phyloP scores from a whole-genome alignment of 305 asterid species.

The Fraxinus floribunda region DNA sequence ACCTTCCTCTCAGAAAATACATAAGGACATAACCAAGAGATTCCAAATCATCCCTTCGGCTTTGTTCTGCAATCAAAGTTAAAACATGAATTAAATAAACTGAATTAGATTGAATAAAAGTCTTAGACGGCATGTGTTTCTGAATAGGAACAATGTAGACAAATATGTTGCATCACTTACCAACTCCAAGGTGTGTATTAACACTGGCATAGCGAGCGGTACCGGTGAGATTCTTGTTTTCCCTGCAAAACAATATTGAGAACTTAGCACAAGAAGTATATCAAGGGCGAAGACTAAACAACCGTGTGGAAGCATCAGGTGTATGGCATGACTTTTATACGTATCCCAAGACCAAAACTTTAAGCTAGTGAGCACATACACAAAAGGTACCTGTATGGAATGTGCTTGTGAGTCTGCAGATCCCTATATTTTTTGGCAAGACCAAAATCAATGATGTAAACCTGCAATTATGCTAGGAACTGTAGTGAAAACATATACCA shows the following conservation, averaged over 20 bases:
- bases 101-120: background rate
- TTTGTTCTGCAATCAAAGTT: constrained; percentile 62
- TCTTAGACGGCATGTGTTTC: background rate
- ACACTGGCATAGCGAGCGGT: constrained; percentile 98
- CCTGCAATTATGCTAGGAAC: constrained; percentile 37
- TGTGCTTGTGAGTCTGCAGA: constrained; percentile 69
- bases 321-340: background rate
- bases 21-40: constrained; percentile 95
- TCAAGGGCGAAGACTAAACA: constrained; percentile 6
- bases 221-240: constrained; percentile 94
- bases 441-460: constrained; percentile 61
- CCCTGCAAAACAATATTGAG: constrained; percentile 49
- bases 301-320: background rate
- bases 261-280: constrained; percentile 21
- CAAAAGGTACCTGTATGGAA: constrained; percentile 51
- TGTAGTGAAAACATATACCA: constrained; percentile 22
- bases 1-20: constrained; percentile 98
- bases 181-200: constrained; percentile 93
- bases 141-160: constrained; percentile 6
- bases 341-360: background rate
- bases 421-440: constrained; percentile 66
- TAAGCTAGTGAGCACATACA: constrained; percentile 1
- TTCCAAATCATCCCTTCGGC: constrained; percentile 96
- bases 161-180: constrained; percentile 39
- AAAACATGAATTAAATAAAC: background rate